phyloP scores from a whole-genome alignment of 345 rosid genomes.

The Microcos paniculata region DNA sequence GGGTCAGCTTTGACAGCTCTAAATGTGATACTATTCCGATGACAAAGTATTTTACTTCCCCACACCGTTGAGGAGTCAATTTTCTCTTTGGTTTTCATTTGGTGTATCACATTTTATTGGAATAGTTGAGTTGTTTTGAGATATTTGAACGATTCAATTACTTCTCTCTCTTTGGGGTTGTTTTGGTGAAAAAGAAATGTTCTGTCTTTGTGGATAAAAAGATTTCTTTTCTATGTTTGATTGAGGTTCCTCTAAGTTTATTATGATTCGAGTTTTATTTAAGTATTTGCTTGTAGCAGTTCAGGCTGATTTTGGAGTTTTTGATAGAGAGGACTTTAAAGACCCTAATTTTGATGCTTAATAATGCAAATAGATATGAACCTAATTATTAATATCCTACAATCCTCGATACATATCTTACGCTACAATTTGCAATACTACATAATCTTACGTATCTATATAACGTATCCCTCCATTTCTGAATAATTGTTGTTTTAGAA shows the following conservation, averaged over 20 bases:
- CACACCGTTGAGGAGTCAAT: slow-evolving; percentile 53
- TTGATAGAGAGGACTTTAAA: background rate
- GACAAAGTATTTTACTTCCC: slow-evolving; percentile 89
- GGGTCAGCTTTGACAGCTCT: too few species aligned
- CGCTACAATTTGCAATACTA: too few species aligned
- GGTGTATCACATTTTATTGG: background rate
- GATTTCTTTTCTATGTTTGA: background rate
- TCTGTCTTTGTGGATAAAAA: background rate
- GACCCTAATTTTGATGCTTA: background rate
- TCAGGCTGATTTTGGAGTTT: background rate
- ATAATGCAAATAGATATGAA: background rate
- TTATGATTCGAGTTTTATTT: background rate
- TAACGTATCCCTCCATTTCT: too few species aligned
- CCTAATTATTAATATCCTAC: too few species aligned
- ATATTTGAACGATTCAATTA: background rate
- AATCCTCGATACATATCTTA: too few species aligned
- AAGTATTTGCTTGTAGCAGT: background rate
- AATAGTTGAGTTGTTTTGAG: background rate
- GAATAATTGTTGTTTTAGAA: too few species aligned
- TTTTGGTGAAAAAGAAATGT: background rate
- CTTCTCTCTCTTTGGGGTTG: background rate
- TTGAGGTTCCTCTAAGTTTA: background rate
- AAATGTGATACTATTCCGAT: slow-evolving; percentile 79
- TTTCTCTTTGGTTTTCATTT: background rate
- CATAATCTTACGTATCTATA: too few species aligned